Base-by-base conservation (phyloP, 2,329 filamentous ascomycete genomes). In the Chaetomiaceae sp. region DNA sequence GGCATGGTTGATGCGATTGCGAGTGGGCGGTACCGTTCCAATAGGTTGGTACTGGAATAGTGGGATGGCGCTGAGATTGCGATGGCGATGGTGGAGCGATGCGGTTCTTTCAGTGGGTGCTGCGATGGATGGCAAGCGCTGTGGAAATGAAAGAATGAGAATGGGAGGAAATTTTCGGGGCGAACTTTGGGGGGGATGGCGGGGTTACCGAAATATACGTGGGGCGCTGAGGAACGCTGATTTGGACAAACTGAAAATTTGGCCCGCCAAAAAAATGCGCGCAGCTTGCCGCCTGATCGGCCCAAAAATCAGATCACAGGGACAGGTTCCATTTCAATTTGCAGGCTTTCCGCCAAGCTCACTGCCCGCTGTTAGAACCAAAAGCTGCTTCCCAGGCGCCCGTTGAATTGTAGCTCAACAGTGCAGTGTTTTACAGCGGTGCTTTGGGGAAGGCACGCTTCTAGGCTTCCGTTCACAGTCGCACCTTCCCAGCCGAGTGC, bases 1-100 rank as follows among this genome's bases (percentile, higher is more conserved):
- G 75, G 71, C 74, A 77, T 77, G 61, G 57, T 54, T 54, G 53
- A 53, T 59, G 58, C 42, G 59, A 59, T 39, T 49, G 57, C n/a
- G 55, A 50, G 47, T 51, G 55, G 14, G 53, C 52, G 60, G 56
- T 29, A 34, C 49, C 53, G 39, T 59, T 47, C n/a, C n/a, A n/a
- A n/a, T n/a, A n/a, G n/a, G 42, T 37, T n/a, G 37, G 27, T 23
- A 56, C 61, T 59, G n/a, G 20, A 12, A 51, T 50, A 57, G 54
- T 51, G 53, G 49, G 54, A 57, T 49, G 55, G 58, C 47, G 40
- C 60, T 59, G 64, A 53, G 59, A 58, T 61, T 55, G 56, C 42
- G 56, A 57, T 64, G 64, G 61, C 63, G 64, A 61, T 64, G 59
- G 61, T 52, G 61, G 60, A 60, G 59, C 55, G 62, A 57, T 47